Percentiles rank a stretch among this genome's conserved stretches.
Conservation (phyloP, 2,329 filamentous ascomycete species). For the Microcyclospora pomicola region DNA sequence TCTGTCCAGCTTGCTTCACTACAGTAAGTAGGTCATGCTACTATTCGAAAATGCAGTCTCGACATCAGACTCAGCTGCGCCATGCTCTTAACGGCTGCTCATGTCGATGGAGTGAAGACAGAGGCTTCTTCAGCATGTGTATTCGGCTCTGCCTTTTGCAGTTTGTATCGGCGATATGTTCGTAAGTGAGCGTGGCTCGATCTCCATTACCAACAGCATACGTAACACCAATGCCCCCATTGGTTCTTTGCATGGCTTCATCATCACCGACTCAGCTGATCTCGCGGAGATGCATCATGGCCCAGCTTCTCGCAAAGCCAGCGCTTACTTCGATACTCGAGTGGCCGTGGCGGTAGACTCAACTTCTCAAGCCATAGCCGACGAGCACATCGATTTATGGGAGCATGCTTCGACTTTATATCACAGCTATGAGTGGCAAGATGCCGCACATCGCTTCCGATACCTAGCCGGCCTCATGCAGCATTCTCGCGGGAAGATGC, state of each 20-base stretch:
- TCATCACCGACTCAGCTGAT: background rate
- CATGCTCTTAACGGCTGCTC: too few relatives aligned
- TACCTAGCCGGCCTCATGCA: constrained; percentile 10
- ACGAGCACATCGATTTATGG: constrained; percentile 18
- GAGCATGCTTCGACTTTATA: constrained; percentile 21
- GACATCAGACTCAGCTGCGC: too few relatives aligned
- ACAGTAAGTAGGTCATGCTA: background rate
- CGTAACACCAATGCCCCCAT: background rate
- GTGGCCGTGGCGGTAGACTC: background rate
- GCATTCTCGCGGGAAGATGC: constrained; percentile 5
- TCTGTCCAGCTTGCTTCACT: background rate
- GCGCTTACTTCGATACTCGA: background rate
- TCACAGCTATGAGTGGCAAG: constrained; percentile 20
- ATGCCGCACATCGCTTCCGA: constrained; percentile 16
- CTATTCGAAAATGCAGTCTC: background rate
- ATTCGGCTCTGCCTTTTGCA: too few relatives aligned
- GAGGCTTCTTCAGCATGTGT: too few relatives aligned
- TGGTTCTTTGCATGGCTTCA: background rate
- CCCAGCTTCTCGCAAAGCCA: background rate
- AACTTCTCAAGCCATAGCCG: background rate
- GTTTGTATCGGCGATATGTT: too few relatives aligned
- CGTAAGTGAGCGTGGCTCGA: background rate
- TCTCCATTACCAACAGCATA: background rate
- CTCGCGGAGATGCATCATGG: background rate
- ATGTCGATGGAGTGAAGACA: too few relatives aligned